Evolutionary conservation across 305 asterid genomes (phyloP).

Genomic region (Lippia alba): DNA sequence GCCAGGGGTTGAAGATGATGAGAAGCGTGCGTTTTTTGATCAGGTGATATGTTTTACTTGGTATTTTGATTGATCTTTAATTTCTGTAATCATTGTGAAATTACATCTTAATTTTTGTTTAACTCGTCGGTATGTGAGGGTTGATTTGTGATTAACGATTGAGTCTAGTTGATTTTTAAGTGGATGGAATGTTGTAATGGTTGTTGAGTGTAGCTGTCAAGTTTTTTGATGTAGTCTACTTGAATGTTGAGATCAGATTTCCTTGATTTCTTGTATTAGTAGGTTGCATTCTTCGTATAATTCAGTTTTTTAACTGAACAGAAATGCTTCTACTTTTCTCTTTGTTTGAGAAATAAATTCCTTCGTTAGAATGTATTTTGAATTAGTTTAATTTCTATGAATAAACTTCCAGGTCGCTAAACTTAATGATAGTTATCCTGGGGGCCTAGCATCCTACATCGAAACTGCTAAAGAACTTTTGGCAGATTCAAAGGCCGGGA

Average conservation of each 20-base stretch:
- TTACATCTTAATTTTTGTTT: constrained; percentile 6
- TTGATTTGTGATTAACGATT: constrained; percentile 3
- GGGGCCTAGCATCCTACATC: constrained; percentile 83
- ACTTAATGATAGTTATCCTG: constrained; percentile 89
- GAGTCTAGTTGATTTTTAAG: constrained; percentile 15
- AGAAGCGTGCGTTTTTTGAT: constrained; percentile 73
- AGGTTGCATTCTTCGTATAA: neutral
- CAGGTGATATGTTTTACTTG: constrained; percentile 54
- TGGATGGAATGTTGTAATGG: constrained; percentile 9
- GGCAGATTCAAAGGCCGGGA: constrained; percentile 97
- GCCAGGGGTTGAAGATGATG: constrained; percentile 81
- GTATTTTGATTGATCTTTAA: neutral
- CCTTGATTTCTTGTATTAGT: neutral
- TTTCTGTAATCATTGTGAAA: neutral
- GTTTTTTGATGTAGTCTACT: constrained; percentile 7
- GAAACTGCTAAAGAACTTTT: constrained; percentile 88
- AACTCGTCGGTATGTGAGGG: constrained; percentile 13
- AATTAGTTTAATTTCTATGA: constrained; percentile 13
- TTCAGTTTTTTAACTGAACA: too few species aligned
- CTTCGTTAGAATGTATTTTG: constrained; percentile 21
- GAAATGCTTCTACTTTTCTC: neutral
- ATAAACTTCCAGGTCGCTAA: constrained; percentile 58
- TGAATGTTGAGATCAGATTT: constrained; percentile 13
- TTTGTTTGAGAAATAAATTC: constrained; percentile 14
- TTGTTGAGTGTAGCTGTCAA: constrained; percentile 7